These are phyloP conservation scores for Phialophora macrospora DNA, from an alignment of 2,329 filamentous ascomycete genomes.

Conservation along the genomic window DNA sequence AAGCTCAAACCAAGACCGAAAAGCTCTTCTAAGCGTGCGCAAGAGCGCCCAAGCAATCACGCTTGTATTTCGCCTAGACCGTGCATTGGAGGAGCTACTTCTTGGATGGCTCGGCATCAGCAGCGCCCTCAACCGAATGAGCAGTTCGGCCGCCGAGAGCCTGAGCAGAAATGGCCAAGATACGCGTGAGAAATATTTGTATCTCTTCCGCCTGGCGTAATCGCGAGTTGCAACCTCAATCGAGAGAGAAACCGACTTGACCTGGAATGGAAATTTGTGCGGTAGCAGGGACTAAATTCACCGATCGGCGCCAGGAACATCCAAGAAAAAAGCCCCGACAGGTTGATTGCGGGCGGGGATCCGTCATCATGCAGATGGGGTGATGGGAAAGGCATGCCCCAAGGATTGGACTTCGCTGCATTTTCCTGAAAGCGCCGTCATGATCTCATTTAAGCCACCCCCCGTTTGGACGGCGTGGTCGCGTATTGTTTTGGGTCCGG, in stretches of 20 bases:
- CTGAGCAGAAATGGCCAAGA: background rate
- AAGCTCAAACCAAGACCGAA: conserved; percentile 10
- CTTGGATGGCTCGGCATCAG: background rate
- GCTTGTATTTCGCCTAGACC: conserved; percentile 7
- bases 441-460: conserved; percentile 5
- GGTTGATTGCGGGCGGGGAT: background rate
- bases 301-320: conserved; percentile 3
- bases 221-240: background rate
- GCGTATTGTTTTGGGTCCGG: conserved; percentile 5
- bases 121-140: conserved; percentile 1
- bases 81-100: background rate
- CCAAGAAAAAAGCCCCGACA: conserved; percentile 1
- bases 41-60: conserved; percentile 24
- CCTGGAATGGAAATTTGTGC: background rate
- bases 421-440: background rate
- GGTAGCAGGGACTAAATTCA: background rate
- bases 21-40: conserved; percentile 17
- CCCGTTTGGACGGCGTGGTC: background rate
- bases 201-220: background rate
- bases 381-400: conserved; percentile 1
- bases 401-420: conserved; percentile 1
- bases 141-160: background rate
- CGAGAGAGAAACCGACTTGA: background rate
- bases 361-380: conserved; percentile 5
- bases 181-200: background rate